Conservation (phyloP, 768 basidiomycete genomes). For the Trametes cinnabarina region DNA sequence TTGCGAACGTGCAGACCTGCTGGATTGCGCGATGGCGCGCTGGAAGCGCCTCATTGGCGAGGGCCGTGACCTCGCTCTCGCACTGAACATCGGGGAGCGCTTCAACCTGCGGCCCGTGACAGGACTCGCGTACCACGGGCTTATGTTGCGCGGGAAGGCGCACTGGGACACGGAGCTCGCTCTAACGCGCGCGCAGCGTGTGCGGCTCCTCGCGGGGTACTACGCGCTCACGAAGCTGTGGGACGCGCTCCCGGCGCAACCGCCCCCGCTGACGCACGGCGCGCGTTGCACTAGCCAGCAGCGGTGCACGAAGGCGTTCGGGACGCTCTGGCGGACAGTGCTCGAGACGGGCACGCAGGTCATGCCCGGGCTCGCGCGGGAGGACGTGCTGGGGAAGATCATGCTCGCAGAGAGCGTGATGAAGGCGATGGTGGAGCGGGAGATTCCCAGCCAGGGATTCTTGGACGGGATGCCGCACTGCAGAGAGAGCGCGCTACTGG, state of each 20-base stretch:
- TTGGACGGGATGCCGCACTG: slow-evolving; percentile 46
- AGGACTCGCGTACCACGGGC: slow-evolving; percentile 50
- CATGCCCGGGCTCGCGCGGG: slow-evolving; percentile 38
- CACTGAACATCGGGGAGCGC: slow-evolving; percentile 47
- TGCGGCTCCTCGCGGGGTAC: slow-evolving; percentile 52
- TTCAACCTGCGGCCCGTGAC: slow-evolving; percentile 45
- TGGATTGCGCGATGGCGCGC: slow-evolving; percentile 39
- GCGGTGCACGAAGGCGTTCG: slow-evolving; percentile 46
- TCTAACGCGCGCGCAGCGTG: slow-evolving; percentile 48
- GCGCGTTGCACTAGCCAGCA: slow-evolving; percentile 41
- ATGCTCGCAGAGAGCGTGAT: slow-evolving; percentile 48
- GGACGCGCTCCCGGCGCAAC: slow-evolving; percentile 41
- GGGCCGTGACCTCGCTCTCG: slow-evolving; percentile 43
- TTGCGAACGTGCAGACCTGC: slow-evolving; percentile 45
- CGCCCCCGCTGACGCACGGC: slow-evolving; percentile 44
- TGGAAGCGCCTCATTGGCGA: slow-evolving; percentile 51
- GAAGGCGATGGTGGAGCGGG: slow-evolving; percentile 44
- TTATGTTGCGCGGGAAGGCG: slow-evolving; percentile 50
- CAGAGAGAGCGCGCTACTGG: slow-evolving; percentile 41
- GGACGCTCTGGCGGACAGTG: slow-evolving; percentile 43
- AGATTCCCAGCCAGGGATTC: slow-evolving; percentile 39
- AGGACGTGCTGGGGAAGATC: slow-evolving; percentile 45
- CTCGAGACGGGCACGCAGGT: slow-evolving; percentile 39
- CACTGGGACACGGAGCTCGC: slow-evolving; percentile 46
- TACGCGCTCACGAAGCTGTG: slow-evolving; percentile 47